These are phyloP conservation scores for Poa annua DNA, from an alignment of 176 grass and related monocot species.

Conservation along the genomic window DNA sequence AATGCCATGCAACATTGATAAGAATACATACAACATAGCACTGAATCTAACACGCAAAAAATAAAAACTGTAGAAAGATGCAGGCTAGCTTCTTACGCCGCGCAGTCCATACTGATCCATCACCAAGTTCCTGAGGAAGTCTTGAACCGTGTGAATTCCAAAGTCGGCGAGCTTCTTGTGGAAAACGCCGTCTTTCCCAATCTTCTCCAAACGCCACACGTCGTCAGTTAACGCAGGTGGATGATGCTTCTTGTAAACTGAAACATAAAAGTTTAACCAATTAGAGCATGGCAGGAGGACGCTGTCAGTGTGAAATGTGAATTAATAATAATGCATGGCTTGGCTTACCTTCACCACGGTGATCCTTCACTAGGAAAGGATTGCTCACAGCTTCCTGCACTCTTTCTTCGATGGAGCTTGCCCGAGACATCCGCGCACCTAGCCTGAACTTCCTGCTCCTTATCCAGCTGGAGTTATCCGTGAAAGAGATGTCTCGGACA, in stretches of 20 bases:
- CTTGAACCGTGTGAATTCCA: conserved; percentile 71
- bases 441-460: conserved; percentile 84
- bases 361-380: conserved; percentile 89
- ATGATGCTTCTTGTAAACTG: conserved; percentile 91
- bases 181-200: conserved; percentile 85
- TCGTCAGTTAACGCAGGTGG: conserved; percentile 69
- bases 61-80: background rate
- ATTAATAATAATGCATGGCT: background rate
- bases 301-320: background rate
- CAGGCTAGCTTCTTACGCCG: conserved; percentile 48
- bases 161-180: conserved; percentile 79
- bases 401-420: conserved; percentile 48
- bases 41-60: background rate
- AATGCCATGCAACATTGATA: background rate
- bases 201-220: conserved; percentile 85
- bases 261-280: background rate
- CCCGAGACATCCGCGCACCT: conserved; percentile 64
- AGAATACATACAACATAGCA: background rate
- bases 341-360: conserved; percentile 85
- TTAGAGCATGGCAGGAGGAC: background rate
- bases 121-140: conserved; percentile 81
- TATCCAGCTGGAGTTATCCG: conserved; percentile 94
- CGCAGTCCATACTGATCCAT: conserved; percentile 68
- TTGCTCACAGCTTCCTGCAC: conserved; percentile 83
- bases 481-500: conserved; percentile 71